A percentile compares a stretch with the other conserved stretches of the same genome.
phyloP scores from a whole-genome alignment of 768 basidiomycete species.

The Tulasnella sp. region DNA sequence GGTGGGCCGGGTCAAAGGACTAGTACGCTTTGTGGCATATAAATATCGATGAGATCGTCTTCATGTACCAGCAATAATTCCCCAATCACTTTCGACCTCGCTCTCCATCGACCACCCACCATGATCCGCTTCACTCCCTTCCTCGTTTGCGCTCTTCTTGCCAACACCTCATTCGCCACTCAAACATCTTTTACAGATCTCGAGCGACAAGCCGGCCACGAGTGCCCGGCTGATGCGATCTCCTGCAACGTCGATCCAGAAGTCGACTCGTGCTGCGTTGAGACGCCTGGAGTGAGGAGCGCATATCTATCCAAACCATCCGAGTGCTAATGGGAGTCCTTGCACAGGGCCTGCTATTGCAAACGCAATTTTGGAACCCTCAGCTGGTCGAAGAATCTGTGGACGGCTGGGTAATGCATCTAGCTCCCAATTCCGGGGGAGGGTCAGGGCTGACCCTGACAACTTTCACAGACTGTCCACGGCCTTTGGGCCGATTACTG shows the following conservation, averaged over 20 bases:
- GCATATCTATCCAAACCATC: background rate
- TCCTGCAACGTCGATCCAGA: background rate
- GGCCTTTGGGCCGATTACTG: constrained; percentile 53
- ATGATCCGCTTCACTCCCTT: background rate
- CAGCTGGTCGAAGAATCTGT: constrained; percentile 62
- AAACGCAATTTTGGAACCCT: constrained; percentile 76
- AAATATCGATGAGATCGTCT: background rate
- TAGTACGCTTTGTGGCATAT: background rate
- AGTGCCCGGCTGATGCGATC: background rate
- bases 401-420: constrained; percentile 59
- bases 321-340: background rate
- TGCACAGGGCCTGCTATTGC: constrained; percentile 60
- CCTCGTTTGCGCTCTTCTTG: background rate
- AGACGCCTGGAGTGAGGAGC: constrained; percentile 62
- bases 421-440: constrained; percentile 35
- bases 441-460: background rate
- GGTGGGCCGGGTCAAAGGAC: background rate
- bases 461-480: constrained; percentile 40
- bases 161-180: background rate
- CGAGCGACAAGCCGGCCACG: background rate
- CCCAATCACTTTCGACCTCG: background rate
- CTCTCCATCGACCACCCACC: background rate
- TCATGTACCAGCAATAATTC: background rate
- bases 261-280: constrained; percentile 61
- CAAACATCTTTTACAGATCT: background rate